Conservation (phyloP, 2,329 filamentous ascomycete genomes). For the Gaeumannomyces sp. region DNA sequence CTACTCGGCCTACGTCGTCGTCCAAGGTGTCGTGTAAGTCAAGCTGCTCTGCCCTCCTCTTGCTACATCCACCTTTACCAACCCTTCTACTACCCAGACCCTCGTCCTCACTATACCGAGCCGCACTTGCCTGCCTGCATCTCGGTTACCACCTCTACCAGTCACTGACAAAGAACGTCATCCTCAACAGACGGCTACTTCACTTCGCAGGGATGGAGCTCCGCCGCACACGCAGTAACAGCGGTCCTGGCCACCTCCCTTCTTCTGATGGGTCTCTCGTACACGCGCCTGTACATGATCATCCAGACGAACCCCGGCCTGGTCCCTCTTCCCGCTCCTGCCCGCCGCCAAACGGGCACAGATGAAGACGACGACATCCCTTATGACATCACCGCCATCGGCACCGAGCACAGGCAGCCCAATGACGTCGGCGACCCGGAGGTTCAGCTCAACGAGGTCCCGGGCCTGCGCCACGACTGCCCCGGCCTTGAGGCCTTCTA, state of each 20-base stretch:
- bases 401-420: slow-evolving; percentile 21
- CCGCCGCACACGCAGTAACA: slow-evolving; percentile 34
- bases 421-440: slow-evolving; percentile 14
- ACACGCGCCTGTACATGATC: slow-evolving; percentile 63
- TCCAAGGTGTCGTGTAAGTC: slow-evolving; percentile 61
- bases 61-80: neutral
- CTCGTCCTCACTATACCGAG: neutral
- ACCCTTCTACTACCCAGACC: neutral
- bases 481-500: slow-evolving; percentile 72
- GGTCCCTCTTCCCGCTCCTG: slow-evolving; percentile 45
- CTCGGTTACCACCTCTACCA: neutral
- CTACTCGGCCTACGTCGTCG: slow-evolving; percentile 66
- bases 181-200: neutral
- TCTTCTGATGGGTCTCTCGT: slow-evolving; percentile 50
- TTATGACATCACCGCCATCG: slow-evolving; percentile 12
- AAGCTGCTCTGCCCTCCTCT: slow-evolving; percentile 7
- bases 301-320: slow-evolving; percentile 69
- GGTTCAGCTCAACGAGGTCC: slow-evolving; percentile 17
- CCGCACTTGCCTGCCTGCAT: no score
- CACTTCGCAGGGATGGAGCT: slow-evolving; percentile 4
- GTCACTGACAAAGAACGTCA: neutral
- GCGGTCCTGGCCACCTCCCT: slow-evolving; percentile 68
- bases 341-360: neutral
- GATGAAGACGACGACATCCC: neutral
- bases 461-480: slow-evolving; percentile 50